phyloP scores from a whole-genome alignment of 805 yeast genomes.

The Tetrapisispora iriomotensis region DNA sequence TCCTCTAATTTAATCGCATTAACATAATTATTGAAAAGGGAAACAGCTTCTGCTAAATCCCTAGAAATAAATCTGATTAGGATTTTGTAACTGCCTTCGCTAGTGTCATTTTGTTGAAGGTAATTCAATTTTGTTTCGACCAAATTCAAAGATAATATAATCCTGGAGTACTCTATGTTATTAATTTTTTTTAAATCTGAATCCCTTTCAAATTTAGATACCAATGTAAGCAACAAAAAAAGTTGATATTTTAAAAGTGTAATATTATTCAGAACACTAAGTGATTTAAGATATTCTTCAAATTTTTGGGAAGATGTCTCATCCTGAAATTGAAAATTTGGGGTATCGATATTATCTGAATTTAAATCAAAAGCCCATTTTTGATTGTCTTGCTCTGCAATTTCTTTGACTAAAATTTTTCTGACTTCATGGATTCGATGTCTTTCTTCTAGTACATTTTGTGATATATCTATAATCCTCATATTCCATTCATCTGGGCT shows the following conservation, averaged over 20 bases:
- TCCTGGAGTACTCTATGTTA: conserved; percentile 10
- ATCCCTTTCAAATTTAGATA: conserved; percentile 9
- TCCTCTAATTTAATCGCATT: conserved; percentile 11
- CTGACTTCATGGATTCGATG: conserved; percentile 65
- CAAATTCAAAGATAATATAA: conserved; percentile 18
- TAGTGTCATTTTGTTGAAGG: background rate
- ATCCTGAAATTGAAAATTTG: conserved; percentile 8
- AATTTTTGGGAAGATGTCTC: conserved; percentile 17
- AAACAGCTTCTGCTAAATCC: conserved; percentile 8
- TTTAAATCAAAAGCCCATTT: conserved; percentile 2
- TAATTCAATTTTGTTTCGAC: conserved; percentile 17
- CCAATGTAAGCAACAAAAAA: conserved; percentile 11
- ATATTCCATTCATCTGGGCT: conserved; percentile 77
- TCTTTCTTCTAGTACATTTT: conserved; percentile 59
- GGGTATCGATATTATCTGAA: conserved; percentile 1
- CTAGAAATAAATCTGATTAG: background rate
- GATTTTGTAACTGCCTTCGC: background rate
- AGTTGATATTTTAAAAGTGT: conserved; percentile 13
- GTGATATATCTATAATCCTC: conserved; percentile 46
- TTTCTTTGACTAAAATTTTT: conserved; percentile 56
- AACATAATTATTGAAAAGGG: conserved; percentile 12
- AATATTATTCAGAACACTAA: conserved; percentile 13
- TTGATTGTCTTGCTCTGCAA: background rate
- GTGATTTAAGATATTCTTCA: conserved; percentile 19
- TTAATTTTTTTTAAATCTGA: conserved; percentile 3